A percentile compares a stretch with the other conserved stretches of the same genome.
Conservation (phyloP, 345 rosid genomes). For the Rhizophora mangle region DNA sequence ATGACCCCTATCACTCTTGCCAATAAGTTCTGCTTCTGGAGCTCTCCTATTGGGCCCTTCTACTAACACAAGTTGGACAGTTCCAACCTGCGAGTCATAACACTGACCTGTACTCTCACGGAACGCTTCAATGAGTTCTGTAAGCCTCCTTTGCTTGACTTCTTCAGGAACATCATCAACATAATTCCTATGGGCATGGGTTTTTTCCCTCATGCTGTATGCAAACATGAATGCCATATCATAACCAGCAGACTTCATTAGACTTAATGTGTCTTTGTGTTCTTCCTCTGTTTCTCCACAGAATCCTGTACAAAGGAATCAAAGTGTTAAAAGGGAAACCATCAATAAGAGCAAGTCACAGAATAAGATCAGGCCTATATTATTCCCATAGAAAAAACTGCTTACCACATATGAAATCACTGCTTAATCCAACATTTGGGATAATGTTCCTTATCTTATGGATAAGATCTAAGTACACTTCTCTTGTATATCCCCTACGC, state of each 20-base stretch:
- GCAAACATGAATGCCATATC: constrained; percentile 99
- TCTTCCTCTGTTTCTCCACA: constrained; percentile 96
- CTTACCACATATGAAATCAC: constrained; percentile 88
- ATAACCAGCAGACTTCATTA: constrained; percentile 64
- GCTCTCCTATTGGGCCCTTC: constrained; percentile 95
- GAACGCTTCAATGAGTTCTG: constrained; percentile 72
- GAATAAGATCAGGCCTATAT: neutral
- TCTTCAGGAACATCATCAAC: constrained; percentile 74
- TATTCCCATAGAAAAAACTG: constrained; percentile 8
- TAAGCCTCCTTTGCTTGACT: constrained; percentile 80
- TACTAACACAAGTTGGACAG: constrained; percentile 62
- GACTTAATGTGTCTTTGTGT: constrained; percentile 68
- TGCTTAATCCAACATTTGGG: constrained; percentile 82
- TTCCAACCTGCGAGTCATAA: constrained; percentile 70
- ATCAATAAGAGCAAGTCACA: neutral
- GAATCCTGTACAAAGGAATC: constrained; percentile 50
- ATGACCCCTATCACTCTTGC: constrained; percentile 86
- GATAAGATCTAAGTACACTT: constrained; percentile 86
- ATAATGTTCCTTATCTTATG: constrained; percentile 66
- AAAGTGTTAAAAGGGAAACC: neutral
- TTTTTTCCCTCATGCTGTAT: constrained; percentile 92
- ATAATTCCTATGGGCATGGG: constrained; percentile 81
- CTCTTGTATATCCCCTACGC: constrained; percentile 89
- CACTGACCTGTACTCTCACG: constrained; percentile 76
- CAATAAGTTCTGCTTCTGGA: constrained; percentile 79